phyloP scores from a whole-genome alignment of 2,329 filamentous ascomycete genomes.

The Didymella exigua region DNA sequence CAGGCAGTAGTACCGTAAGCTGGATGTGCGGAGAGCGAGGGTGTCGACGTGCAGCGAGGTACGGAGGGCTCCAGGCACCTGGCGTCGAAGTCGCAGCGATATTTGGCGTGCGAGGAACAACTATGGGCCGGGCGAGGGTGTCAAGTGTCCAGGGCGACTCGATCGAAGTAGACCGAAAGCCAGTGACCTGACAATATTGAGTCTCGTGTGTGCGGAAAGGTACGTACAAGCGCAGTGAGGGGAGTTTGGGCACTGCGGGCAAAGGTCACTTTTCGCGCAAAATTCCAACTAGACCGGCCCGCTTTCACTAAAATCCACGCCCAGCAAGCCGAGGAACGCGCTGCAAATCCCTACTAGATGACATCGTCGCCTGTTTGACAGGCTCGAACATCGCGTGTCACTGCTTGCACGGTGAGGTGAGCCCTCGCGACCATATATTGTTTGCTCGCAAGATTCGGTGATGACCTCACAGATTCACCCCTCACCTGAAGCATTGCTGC shows the following conservation, averaged over 20 bases:
- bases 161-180: constrained; percentile 35
- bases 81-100: constrained; percentile 22
- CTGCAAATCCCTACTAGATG: constrained; percentile 19
- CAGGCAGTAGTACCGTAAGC: constrained; percentile 11
- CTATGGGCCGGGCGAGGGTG: constrained; percentile 32
- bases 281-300: constrained; percentile 13
- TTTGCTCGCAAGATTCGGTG: constrained; percentile 4
- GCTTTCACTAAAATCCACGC: constrained; percentile 17
- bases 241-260: constrained; percentile 13
- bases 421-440: constrained; percentile 2
- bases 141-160: constrained; percentile 30
- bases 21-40: constrained; percentile 18
- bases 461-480: constrained; percentile 20
- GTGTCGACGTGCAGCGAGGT: constrained; percentile 24
- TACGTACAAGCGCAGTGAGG: constrained; percentile 31
- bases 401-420: constrained; percentile 4
- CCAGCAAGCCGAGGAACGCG: constrained; percentile 25
- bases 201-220: constrained; percentile 41
- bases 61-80: constrained; percentile 39
- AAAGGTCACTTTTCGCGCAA: constrained; percentile 15
- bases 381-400: constrained; percentile 5
- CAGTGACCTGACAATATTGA: constrained; percentile 38
- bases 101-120: constrained; percentile 27
- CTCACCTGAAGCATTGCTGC: constrained; percentile 18
- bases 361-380: constrained; percentile 11